These are phyloP conservation scores for Ceratocystis eucalypticola DNA, from an alignment of 2,329 filamentous ascomycete genomes.

Conservation along the genomic window DNA sequence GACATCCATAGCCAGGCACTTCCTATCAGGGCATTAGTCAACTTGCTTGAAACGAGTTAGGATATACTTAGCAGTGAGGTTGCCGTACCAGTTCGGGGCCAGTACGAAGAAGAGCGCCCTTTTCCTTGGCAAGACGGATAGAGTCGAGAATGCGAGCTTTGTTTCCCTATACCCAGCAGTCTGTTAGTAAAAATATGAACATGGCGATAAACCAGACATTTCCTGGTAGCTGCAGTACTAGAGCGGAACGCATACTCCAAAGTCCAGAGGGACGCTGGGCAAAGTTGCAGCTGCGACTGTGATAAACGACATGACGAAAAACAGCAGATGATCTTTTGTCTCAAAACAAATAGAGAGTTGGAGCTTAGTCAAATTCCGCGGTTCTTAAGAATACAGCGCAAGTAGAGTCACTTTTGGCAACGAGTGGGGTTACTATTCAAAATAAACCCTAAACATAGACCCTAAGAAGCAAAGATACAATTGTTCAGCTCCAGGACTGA, in stretches of 20 bases:
- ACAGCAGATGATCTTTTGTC: slow-evolving; percentile 22
- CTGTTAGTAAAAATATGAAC: not conserved
- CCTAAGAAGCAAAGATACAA: not conserved
- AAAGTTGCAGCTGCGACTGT: slow-evolving; percentile 28
- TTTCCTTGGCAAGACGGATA: slow-evolving; percentile 44
- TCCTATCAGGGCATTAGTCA: slow-evolving; percentile 22
- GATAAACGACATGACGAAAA: slow-evolving; percentile 24
- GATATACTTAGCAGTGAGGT: not conserved
- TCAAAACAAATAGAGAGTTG: not conserved
- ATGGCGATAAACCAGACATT: not conserved
- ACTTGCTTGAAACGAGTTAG: not conserved
- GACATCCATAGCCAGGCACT: slow-evolving; percentile 27
- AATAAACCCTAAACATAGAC: not conserved
- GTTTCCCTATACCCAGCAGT: slow-evolving; percentile 35
- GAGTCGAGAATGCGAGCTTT: slow-evolving; percentile 48
- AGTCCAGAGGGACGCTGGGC: slow-evolving; percentile 39
- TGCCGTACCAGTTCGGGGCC: slow-evolving; percentile 32
- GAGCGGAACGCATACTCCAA: slow-evolving; percentile 26
- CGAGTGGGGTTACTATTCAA: not conserved
- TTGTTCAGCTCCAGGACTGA: not conserved
- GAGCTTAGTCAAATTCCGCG: not conserved
- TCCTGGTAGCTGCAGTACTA: not conserved
- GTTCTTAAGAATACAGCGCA: not conserved
- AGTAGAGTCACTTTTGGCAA: slow-evolving; percentile 1
- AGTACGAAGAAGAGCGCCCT: slow-evolving; percentile 48